Base-by-base conservation (phyloP, 202 grass and related monocot genomes). In the Schoenoplectus triqueter region DNA sequence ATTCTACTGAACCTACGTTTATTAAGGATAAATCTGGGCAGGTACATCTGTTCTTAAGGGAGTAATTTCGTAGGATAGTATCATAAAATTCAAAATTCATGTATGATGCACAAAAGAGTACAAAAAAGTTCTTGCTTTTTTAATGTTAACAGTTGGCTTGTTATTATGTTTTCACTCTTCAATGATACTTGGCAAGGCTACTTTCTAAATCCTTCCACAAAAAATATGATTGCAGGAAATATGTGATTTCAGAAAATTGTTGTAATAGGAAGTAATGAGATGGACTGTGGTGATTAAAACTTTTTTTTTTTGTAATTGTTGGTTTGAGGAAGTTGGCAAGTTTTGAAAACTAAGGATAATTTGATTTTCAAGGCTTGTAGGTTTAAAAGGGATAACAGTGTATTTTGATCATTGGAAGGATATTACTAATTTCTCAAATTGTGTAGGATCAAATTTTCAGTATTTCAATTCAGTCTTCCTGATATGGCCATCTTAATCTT, bases 1-100 rank as follows among this genome's bases (percentile, higher is more conserved):
- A 86, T 63, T 82, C 83, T 3, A 86, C 75, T 21, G 88, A 90
- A 62, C 92, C 90, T 46, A 89, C 18, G 41, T 94, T 97, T 66
- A 10, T 85, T 5, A 94, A 93, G 72, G 89, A 93, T 42, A 9
- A 9, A 10, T 57, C 88, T 21, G 95, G 95, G 7, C 75, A 89
- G 84, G 61, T 83, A 68, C 70, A 21, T 74, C 19, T 73, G 3
- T 54, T 74, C 2, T 54, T 31, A 21, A 54, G 19, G 48, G 48
- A 18, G 52, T 74, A 51, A 5, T 74, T 74, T 54, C 11, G 13
- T 31, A 52, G 51, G 13, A 19, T 77, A 6, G 45, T 47, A 47
- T 40, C 5, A 15, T 2, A 7, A 76, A 76, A 20, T 22, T 14
- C 52, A 70, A 70, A 69, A n/a, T 40, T 39, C 1, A 40, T 31